A percentile compares a stretch with the other conserved stretches of the same genome.
These are phyloP conservation scores for Suillus paluster DNA, from an alignment of 768 basidiomycete genomes.

Conservation along the genomic window DNA sequence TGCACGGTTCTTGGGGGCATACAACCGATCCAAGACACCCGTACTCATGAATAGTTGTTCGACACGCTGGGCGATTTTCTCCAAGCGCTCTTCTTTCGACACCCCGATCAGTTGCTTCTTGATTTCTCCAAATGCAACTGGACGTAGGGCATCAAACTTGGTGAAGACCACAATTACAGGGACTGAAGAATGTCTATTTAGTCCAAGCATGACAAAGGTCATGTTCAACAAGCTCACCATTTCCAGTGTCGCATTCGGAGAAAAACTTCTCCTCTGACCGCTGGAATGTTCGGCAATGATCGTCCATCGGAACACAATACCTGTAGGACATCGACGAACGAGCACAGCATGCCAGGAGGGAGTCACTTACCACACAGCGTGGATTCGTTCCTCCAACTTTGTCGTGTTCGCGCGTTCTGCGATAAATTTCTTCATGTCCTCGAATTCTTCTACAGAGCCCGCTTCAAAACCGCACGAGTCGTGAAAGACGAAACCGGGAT, in stretches of 20 bases:
- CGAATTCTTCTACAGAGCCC: not conserved
- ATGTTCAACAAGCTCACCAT: not conserved
- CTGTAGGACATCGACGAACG: not conserved
- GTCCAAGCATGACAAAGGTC: not conserved
- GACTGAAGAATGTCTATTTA: not conserved
- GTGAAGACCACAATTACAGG: not conserved
- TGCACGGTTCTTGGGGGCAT: too few relatives aligned
- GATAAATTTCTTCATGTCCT: not conserved
- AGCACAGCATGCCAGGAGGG: not conserved
- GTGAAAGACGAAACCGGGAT: constrained; percentile 40
- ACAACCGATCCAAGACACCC: too few relatives aligned
- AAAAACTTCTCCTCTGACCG: not conserved
- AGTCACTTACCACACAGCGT: constrained; percentile 4
- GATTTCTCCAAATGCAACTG: too few relatives aligned
- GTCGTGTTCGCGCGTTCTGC: not conserved
- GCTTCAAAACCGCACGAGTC: constrained; percentile 20
- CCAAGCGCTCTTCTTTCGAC: too few relatives aligned
- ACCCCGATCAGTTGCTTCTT: too few relatives aligned
- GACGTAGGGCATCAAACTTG: not conserved
- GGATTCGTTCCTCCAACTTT: constrained; percentile 3
- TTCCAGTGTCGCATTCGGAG: not conserved
- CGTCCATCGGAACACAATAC: not conserved
- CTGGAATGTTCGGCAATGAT: not conserved
- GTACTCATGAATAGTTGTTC: too few relatives aligned
- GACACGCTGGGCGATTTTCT: too few relatives aligned